phyloP scores from a whole-genome alignment of 306 rosid species.

The Sphenostylis stenocarpa region DNA sequence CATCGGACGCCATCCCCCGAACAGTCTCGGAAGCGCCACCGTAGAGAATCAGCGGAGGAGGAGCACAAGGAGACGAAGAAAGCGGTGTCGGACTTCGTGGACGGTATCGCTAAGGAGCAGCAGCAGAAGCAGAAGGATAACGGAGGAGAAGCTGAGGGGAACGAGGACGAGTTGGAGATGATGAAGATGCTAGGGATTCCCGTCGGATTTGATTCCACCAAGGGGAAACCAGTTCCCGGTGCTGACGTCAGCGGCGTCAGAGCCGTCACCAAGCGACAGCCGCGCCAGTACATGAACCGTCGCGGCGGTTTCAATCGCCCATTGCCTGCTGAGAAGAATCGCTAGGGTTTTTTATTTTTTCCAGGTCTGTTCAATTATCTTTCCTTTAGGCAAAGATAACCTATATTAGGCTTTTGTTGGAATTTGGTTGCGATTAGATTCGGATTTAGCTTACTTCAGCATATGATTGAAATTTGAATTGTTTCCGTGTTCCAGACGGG shows the following conservation, averaged over 20 bases:
- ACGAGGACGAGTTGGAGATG: conserved; percentile 89
- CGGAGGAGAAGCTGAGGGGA: conserved; percentile 41
- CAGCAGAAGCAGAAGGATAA: conserved; percentile 58
- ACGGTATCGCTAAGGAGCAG: conserved; percentile 65
- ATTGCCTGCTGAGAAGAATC: conserved; percentile 89
- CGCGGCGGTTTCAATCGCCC: conserved; percentile 99
- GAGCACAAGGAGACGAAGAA: conserved; percentile 68
- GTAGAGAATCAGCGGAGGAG: conserved; percentile 54
- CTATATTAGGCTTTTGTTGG: conserved; percentile 10
- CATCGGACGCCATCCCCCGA: conserved; percentile 83
- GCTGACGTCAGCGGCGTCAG: conserved; percentile 90
- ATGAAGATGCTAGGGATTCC: conserved; percentile 97
- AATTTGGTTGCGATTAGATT: conserved; percentile 8
- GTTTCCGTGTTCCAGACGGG: not conserved
- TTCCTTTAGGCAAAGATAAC: not conserved
- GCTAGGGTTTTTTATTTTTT: conserved; percentile 38
- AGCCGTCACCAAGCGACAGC: conserved; percentile 84
- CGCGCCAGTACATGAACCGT: conserved; percentile 96
- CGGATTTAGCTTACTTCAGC: not conserved
- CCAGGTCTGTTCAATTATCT: conserved; percentile 45
- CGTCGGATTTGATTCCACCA: conserved; percentile 78
- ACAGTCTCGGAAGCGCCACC: conserved; percentile 65
- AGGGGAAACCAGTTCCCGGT: conserved; percentile 86
- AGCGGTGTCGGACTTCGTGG: conserved; percentile 79
- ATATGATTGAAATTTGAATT: not conserved